A percentile compares a stretch with the other conserved stretches of the same genome.
These are phyloP conservation scores for Erythrophleum ivorense DNA, from an alignment of 331 rosid species.

Conservation along the genomic window DNA sequence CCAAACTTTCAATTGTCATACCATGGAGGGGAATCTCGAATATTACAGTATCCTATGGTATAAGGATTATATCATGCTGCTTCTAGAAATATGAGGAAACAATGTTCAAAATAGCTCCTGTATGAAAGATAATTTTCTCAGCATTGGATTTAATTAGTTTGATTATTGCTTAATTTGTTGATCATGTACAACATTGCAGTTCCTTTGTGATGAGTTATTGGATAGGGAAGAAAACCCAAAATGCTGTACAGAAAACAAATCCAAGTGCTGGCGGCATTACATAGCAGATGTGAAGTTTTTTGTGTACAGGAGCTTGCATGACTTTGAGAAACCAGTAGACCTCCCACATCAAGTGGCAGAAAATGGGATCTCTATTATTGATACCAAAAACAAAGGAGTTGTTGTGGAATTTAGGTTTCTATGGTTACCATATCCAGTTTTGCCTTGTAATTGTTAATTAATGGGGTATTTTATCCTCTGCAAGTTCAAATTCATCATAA, in stretches of 20 bases:
- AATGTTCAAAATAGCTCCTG: no score
- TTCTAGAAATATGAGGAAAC: no score
- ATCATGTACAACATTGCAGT: not conserved
- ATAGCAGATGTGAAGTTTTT: not conserved
- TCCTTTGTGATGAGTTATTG: not conserved
- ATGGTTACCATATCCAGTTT: not conserved
- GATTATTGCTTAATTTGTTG: not conserved
- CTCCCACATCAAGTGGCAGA: not conserved
- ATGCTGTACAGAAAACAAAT: not conserved
- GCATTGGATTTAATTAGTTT: not conserved
- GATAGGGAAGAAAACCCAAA: not conserved
- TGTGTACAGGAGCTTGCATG: not conserved
- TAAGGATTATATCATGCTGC: no score
- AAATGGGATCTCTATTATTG: not conserved
- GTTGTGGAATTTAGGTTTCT: not conserved
- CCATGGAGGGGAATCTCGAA: not conserved
- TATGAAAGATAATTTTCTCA: not conserved
- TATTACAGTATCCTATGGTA: no score
- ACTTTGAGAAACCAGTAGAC: not conserved
- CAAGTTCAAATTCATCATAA: no score
- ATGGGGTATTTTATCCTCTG: not conserved
- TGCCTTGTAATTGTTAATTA: not conserved
- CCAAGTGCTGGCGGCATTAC: slow-evolving; percentile 4
- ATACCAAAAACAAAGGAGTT: not conserved
- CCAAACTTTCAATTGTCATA: not conserved